Evolutionary conservation across 2,329 filamentous ascomycete species (phyloP), one percentile per base, ranked within the genome.

Genomic region (Hypoxylon sp.): DNA sequence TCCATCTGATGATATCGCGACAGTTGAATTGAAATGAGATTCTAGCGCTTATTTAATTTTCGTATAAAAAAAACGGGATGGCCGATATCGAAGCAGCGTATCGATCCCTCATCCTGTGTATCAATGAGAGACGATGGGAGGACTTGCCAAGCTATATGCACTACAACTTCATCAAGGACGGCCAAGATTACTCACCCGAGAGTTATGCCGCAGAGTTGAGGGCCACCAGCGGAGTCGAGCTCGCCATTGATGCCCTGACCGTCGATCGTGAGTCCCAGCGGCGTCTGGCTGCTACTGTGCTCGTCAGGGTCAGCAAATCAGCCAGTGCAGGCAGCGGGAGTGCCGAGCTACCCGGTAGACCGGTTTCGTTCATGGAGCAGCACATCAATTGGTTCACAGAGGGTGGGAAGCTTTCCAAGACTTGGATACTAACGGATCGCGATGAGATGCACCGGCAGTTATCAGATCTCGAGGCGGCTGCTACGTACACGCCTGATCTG

Each of bases 41-140:
- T 28, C 30, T 8, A 19, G n/a, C 37, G 37, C 37, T 10, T 41
- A 3, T 41, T 7, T 2, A 1, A 10, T 43, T 19, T 32, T 22
- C 26, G n/a, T 46, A 19, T 26, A 13, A 13, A 20, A 11, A 10
- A 4, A 6, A 22, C 24, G 51, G 41, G 47, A 70, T 71, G 65
- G 20, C 57, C 48, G 49, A 50, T 52, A 62, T 68, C 30, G 59
- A 67, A 54, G 20, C 44, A n/a, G 52, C 39, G 7, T 70, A 62
- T 60, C 65, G 56, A 46, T 63, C 63, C 17, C 55, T 68, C 32
- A 32, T 71, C 15, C 43, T 60, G 24, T 70, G 68, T 47, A 53
- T 71, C 50, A 70, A 70, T 56, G 60, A 71, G 43, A 22, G 56
- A 30, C 62, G 59, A 51, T 73, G 67, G 62, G 58, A 62, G 10